Evolutionary conservation across 345 rosid species (phyloP).

Genomic region (Populus tremula): DNA sequence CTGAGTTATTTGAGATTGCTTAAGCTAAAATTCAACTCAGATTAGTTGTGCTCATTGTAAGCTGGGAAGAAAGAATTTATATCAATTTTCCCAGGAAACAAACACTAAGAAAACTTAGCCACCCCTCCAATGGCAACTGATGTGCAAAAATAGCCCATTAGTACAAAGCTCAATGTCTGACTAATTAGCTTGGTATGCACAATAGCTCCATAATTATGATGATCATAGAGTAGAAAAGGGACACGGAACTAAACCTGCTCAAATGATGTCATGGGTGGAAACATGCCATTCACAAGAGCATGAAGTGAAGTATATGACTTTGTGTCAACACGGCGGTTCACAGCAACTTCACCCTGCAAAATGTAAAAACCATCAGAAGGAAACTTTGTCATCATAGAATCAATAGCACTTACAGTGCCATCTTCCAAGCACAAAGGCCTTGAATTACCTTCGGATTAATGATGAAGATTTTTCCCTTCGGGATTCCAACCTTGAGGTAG

Average conservation of each 20-base stretch:
- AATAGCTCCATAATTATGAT: neutral
- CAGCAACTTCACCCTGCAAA: conserved; percentile 90
- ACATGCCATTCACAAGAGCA: conserved; percentile 83
- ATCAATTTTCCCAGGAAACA: too few species aligned
- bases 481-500: conserved; percentile 96
- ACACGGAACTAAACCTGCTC: conserved; percentile 56
- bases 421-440: conserved; percentile 2
- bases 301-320: conserved; percentile 79
- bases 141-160: too few species aligned
- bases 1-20: neutral
- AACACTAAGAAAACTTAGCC: too few species aligned
- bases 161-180: too few species aligned
- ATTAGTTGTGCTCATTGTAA: too few species aligned
- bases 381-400: neutral
- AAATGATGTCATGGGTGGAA: conserved; percentile 55
- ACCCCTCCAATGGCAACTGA: too few species aligned
- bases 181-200: too few species aligned
- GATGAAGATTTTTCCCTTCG: conserved; percentile 85
- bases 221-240: neutral
- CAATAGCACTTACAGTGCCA: neutral
- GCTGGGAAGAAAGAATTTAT: too few species aligned
- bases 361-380: conserved; percentile 18
- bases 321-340: conserved; percentile 71
- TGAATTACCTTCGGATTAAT: conserved; percentile 87
- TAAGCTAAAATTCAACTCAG: neutral